Base-by-base conservation (phyloP, 1,139 yeast genomes). In the Lodderomyces beijingensis region DNA sequence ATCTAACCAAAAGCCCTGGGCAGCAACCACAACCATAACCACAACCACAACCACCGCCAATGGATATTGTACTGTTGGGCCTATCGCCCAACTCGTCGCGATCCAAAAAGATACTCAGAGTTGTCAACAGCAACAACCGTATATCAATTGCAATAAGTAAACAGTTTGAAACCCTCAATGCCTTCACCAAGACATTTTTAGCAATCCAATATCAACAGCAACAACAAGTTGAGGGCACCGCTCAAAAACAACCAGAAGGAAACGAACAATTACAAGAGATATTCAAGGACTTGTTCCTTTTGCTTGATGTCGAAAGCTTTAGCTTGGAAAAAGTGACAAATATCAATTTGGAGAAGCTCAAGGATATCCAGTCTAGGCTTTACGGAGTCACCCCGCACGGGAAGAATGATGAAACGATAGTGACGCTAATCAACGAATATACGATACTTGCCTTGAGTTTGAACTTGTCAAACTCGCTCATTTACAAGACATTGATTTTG, bases 401-500 rank as follows among this genome's bases (percentile, higher is more conserved):
- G 12, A n/a, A 25, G 3, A 28, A 27, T 15, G 34, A 30, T 21
- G 19, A 24, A n/a, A 37, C 41, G 16, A 36, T 42, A 15, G 25
- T 34, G 16, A 40, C 44, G 13, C 46, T 58, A 32, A 47, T 60
- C 21, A 50, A 55, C 35, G 44, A 51, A 19, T 60, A 59, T 32
- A 40, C 53, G 18, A 32, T 49, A 4, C 44, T 62, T 24, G 41
- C 62, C 16, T 44, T 56, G 3, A 49, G 51, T 31, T 49, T 55
- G 25, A 53, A 55, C 23, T 40, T 61, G 30, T 57, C 72, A 28
- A 62, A 60, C 39, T 42, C 57, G 5, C 44, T 65, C 21, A 61
- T 67, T 30, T 59, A 54, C 43, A 57, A 60, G 37, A 61, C 71
- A 1, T 47, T 66, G 25, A 39, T 51, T 10, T 51, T 59, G 31